These are phyloP conservation scores for Alternaria metachromatica DNA, from an alignment of 2,329 filamentous ascomycete species.

Conservation along the genomic window DNA sequence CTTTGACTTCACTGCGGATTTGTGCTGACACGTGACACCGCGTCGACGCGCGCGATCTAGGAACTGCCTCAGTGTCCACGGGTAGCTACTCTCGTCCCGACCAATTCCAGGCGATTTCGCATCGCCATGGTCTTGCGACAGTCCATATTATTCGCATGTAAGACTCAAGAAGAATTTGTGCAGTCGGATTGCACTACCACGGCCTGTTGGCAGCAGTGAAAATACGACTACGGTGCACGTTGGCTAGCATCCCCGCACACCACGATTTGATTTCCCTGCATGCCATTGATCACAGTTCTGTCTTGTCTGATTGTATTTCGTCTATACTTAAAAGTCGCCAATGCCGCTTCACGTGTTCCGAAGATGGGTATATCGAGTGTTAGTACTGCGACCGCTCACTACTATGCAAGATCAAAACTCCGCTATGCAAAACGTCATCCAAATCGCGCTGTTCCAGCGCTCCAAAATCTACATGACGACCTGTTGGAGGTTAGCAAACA, in stretches of 20 bases:
- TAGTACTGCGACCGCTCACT: slow-evolving; percentile 7
- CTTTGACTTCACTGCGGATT: neutral
- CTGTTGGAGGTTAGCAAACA: slow-evolving; percentile 21
- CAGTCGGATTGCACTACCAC: neutral
- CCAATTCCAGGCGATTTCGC: neutral
- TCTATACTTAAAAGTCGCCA: slow-evolving; percentile 5
- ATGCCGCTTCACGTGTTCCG: neutral
- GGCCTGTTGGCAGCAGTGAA: neutral
- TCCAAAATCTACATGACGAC: slow-evolving; percentile 35
- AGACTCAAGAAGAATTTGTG: neutral
- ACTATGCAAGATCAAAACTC: slow-evolving; percentile 21
- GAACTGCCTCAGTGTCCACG: neutral
- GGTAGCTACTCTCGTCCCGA: neutral
- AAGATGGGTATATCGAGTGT: slow-evolving; percentile 17
- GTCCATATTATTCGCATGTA: neutral
- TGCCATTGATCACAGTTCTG: neutral
- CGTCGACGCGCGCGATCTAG: slow-evolving; percentile 9
- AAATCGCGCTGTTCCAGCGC: neutral
- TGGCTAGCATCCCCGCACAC: neutral
- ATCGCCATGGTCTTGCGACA: neutral
- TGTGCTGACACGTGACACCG: slow-evolving; percentile 19
- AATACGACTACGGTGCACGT: neutral
- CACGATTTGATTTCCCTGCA: neutral
- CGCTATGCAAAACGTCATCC: slow-evolving; percentile 26
- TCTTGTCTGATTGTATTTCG: neutral